A percentile compares a stretch with the other conserved stretches of the same genome.
phyloP scores from a whole-genome alignment of 2,329 filamentous ascomycete species.

The Talaromyces albobiverticillius region DNA sequence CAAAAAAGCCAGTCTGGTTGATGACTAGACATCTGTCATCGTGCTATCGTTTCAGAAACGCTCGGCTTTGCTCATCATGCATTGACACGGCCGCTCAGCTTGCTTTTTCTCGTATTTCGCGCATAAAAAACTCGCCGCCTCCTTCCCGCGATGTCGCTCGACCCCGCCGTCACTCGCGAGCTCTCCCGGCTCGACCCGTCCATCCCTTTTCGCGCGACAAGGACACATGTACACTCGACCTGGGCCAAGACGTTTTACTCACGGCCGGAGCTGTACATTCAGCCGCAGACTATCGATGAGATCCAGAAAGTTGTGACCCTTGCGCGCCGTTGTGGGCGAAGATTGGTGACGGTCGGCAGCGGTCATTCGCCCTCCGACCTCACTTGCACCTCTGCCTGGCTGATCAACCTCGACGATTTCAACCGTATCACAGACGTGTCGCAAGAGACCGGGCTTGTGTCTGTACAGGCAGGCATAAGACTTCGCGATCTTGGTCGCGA shows the following conservation, averaged over 20 bases:
- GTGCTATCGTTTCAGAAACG: neutral
- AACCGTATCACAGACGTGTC: slow-evolving; percentile 70
- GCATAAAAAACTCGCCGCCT: neutral
- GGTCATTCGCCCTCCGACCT: slow-evolving; percentile 89
- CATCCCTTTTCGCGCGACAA: slow-evolving; percentile 73
- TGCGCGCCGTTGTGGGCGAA: slow-evolving; percentile 74
- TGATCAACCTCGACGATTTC: slow-evolving; percentile 87
- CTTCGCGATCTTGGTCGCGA: slow-evolving; percentile 70
- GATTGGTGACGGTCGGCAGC: slow-evolving; percentile 82
- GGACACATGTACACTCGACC: slow-evolving; percentile 76
- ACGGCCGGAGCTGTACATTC: slow-evolving; percentile 85
- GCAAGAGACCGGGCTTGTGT: slow-evolving; percentile 61
- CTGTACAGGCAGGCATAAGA: slow-evolving; percentile 85
- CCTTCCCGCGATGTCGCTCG: slow-evolving; percentile 26
- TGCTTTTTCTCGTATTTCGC: neutral
- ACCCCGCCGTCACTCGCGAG: slow-evolving; percentile 52
- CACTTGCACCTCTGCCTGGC: slow-evolving; percentile 91
- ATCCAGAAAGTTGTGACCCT: slow-evolving; percentile 79
- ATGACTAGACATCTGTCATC: neutral
- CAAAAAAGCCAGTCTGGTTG: no score
- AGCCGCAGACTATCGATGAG: slow-evolving; percentile 74
- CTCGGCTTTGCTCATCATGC: neutral
- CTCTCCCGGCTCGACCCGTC: slow-evolving; percentile 57
- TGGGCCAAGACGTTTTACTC: slow-evolving; percentile 94
- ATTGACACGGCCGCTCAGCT: neutral